Evolutionary conservation across 352 stramenopile species (phyloP), one percentile per base, ranked within the genome.

Genomic region (Phytopythium ostracodes): DNA sequence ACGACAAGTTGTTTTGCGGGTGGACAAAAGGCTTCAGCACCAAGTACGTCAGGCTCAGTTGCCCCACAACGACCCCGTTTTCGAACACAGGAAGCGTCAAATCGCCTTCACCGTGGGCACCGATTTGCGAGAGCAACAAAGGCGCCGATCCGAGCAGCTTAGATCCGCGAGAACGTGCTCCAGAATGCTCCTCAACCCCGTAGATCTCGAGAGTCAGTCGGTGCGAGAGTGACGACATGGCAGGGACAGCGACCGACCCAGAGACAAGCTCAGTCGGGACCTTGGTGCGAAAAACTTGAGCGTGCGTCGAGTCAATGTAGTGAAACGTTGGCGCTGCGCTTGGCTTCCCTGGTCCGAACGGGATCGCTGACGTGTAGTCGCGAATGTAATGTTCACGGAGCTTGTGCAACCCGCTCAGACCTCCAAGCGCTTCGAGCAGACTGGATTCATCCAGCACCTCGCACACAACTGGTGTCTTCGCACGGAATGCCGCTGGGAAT

Each of bases 11-110:
- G 62, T 93, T 93, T 20, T 67, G 66, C 1, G 68, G 46, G 31
- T 93, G 81, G 17, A 63, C 59, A 42, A 91, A 89, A 17, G 79
- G 77, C 10, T 68, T 75, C 38, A 91, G 61, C 0, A 85, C 65
- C 24, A 91, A 56, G 57, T 81, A 91, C 56, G 70, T 64, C 24
- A 91, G 56, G 2, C 72, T 68, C 17, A 87, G 42, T 52, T 91
- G 77, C 1, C 80, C 84, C 20, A 88, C 54, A 2, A 86, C 59
- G 2, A 52, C 22, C 3, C 49, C 54, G 1, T 17, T 60, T 1
- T 59, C 63, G 36, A 91, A 56, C 42, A 93, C 84, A 0, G 84
- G 81, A 8, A 89, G 24, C 1, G 75, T 86, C 22, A 91, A 22
- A 15, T 73, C 65, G 2, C 72, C 79, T 73, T 91, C 79, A 29